These are phyloP conservation scores for Fusarium dlaminii DNA, from an alignment of 2,329 filamentous ascomycete genomes.

Conservation along the genomic window DNA sequence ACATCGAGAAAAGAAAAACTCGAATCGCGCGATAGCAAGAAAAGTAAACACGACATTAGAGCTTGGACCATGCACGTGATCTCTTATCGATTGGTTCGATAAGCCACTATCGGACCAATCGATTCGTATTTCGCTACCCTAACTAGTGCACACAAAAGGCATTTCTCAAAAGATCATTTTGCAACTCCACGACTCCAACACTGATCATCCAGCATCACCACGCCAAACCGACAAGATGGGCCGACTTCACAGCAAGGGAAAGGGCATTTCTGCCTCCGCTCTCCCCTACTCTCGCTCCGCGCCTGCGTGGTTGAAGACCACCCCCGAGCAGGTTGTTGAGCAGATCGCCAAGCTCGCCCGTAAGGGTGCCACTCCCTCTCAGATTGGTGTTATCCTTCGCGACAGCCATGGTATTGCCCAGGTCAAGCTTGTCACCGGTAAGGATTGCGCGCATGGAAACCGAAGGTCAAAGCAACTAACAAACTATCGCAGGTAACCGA, in stretches of 20 bases:
- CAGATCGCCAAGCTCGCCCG: constrained; percentile 99
- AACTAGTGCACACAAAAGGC: constrained; percentile 40
- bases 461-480: constrained; percentile 48
- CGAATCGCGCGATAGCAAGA: constrained; percentile 18
- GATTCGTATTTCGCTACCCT: constrained; percentile 48
- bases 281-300: constrained; percentile 95
- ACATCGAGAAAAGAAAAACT: constrained; percentile 22
- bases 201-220: constrained; percentile 44
- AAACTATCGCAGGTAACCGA: constrained; percentile 83
- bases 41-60: constrained; percentile 30
- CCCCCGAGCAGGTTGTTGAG: constrained; percentile 96
- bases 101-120: neutral
- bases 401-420: constrained; percentile 98
- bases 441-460: constrained; percentile 46
- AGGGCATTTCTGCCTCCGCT: constrained; percentile 96
- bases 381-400: constrained; percentile 98
- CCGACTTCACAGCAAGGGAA: constrained; percentile 99
- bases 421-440: constrained; percentile 97
- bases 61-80: constrained; percentile 27
- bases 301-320: constrained; percentile 98
- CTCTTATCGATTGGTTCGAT: neutral
- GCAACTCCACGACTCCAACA: constrained; percentile 51
- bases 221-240: constrained; percentile 75
- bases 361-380: constrained; percentile 98
- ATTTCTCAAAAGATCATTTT: constrained; percentile 41